phyloP scores from a whole-genome alignment of 2,329 filamentous ascomycete genomes.

The Rutstroemia sp. region DNA sequence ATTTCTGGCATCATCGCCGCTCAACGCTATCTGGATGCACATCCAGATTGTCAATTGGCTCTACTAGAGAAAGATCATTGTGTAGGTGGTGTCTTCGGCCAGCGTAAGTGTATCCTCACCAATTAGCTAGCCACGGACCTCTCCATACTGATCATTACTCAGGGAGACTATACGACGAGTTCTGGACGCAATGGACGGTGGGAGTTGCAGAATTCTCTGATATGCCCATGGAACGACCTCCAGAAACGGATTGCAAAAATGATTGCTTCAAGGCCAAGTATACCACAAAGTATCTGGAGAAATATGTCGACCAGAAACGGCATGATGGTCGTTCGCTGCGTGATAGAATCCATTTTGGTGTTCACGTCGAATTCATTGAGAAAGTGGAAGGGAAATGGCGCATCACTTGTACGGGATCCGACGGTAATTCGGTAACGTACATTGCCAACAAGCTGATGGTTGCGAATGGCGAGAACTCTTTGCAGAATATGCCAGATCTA shows the following conservation, averaged over 20 bases:
- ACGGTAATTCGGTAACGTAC: neutral
- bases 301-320: conserved; percentile 14
- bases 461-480: conserved; percentile 28
- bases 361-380: conserved; percentile 17
- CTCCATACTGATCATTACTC: neutral
- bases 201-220: conserved; percentile 28
- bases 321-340: conserved; percentile 18
- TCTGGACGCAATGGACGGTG: conserved; percentile 27
- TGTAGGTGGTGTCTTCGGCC: neutral
- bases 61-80: conserved; percentile 11
- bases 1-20: conserved; percentile 14
- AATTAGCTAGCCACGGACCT: too few relatives aligned
- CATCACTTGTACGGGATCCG: neutral
- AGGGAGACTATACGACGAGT: conserved; percentile 24
- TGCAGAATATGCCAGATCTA: conserved; percentile 20
- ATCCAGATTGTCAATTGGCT: conserved; percentile 9
- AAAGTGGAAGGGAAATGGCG: conserved; percentile 19
- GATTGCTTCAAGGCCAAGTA: conserved; percentile 25
- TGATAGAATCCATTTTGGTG: conserved; percentile 21
- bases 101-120: neutral
- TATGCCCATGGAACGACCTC: conserved; percentile 24
- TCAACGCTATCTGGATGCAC: conserved; percentile 14
- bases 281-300: conserved; percentile 25
- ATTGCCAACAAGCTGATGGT: conserved; percentile 26
- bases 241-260: conserved; percentile 21